A percentile compares a stretch with the other conserved stretches of the same genome.
phyloP scores from a whole-genome alignment of 2,329 filamentous ascomycete genomes.

The Purpureocillium takamizusanense region DNA sequence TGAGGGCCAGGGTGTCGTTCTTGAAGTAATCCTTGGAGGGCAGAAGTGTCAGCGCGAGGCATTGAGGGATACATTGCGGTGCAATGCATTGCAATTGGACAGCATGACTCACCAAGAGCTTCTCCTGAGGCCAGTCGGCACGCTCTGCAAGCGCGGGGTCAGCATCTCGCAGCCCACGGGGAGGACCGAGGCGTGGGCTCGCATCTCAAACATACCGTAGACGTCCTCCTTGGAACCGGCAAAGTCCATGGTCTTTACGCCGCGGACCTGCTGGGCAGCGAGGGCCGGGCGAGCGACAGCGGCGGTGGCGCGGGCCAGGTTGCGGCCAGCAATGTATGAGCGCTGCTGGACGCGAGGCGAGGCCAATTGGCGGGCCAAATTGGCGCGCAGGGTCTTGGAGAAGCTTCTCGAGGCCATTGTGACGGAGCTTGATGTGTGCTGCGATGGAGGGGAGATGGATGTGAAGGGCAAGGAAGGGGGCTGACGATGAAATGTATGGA shows the following conservation, averaged over 20 bases:
- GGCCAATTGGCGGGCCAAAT: slow-evolving; percentile 54
- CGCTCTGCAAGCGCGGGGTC: slow-evolving; percentile 55
- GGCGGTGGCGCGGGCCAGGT: slow-evolving; percentile 38
- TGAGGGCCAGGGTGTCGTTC: slow-evolving; percentile 97
- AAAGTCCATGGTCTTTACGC: slow-evolving; percentile 98
- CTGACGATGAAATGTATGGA: slow-evolving; percentile 11
- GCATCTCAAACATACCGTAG: slow-evolving; percentile 54
- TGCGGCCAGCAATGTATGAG: slow-evolving; percentile 53
- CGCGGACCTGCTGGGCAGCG: slow-evolving; percentile 67
- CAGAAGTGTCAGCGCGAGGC: slow-evolving; percentile 4
- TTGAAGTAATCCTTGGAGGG: slow-evolving; percentile 93
- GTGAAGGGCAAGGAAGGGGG: slow-evolving; percentile 11
- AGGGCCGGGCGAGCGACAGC: slow-evolving; percentile 43
- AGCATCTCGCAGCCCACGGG: slow-evolving; percentile 4
- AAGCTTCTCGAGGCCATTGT: slow-evolving; percentile 73
- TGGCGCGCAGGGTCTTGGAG: slow-evolving; percentile 56
- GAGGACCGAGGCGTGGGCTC: not conserved
- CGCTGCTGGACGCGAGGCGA: slow-evolving; percentile 52
- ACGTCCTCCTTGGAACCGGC: slow-evolving; percentile 91
- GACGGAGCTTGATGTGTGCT: slow-evolving; percentile 14
- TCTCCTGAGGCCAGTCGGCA: slow-evolving; percentile 96
- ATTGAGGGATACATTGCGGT: too few relatives aligned
- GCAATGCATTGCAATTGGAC: not conserved
- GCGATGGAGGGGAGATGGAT: slow-evolving; percentile 9
- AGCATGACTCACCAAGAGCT: slow-evolving; percentile 70